These are phyloP conservation scores for Fusarium torreyae DNA, from an alignment of 2,329 filamentous ascomycete species.

Conservation along the genomic window DNA sequence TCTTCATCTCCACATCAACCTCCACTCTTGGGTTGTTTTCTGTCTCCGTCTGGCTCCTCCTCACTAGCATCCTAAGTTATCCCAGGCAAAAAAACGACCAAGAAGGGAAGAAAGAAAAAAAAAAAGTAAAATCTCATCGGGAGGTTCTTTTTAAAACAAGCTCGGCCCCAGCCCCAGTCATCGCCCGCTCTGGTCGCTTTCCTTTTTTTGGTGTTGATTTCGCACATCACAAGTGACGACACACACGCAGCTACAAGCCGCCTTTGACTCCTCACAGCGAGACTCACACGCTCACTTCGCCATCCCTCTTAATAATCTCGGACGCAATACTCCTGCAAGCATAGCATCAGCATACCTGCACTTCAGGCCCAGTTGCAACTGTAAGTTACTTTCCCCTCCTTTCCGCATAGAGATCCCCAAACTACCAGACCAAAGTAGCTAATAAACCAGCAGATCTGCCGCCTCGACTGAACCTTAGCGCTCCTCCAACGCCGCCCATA, in stretches of 20 bases:
- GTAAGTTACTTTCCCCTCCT: constrained; percentile 39
- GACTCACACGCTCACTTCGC: constrained; percentile 10
- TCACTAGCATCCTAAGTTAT: constrained; percentile 31
- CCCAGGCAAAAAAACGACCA: constrained; percentile 9
- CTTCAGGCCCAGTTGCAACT: constrained; percentile 27
- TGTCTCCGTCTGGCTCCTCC: constrained; percentile 37
- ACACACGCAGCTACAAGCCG: constrained; percentile 12
- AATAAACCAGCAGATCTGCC: constrained; percentile 43
- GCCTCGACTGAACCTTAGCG: constrained; percentile 43
- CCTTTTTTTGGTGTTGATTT: constrained; percentile 34
- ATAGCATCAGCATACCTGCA: constrained; percentile 33
- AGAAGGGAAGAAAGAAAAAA: background rate
- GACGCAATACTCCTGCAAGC: constrained; percentile 32
- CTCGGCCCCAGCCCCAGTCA: constrained; percentile 33
- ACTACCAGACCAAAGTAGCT: constrained; percentile 36
- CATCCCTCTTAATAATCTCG: constrained; percentile 8
- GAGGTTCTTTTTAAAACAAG: constrained; percentile 43
- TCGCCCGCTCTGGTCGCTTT: constrained; percentile 34
- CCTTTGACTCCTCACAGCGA: constrained; percentile 1
- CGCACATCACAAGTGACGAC: constrained; percentile 40
- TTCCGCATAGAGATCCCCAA: constrained; percentile 39
- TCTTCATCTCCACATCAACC: constrained; percentile 43
- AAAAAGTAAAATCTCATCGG: constrained; percentile 20
- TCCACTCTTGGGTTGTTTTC: constrained; percentile 35
- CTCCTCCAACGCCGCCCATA: constrained; percentile 39